phyloP scores from a whole-genome alignment of 2,329 filamentous ascomycete species.

The Ophiostoma novo-ulmi region DNA sequence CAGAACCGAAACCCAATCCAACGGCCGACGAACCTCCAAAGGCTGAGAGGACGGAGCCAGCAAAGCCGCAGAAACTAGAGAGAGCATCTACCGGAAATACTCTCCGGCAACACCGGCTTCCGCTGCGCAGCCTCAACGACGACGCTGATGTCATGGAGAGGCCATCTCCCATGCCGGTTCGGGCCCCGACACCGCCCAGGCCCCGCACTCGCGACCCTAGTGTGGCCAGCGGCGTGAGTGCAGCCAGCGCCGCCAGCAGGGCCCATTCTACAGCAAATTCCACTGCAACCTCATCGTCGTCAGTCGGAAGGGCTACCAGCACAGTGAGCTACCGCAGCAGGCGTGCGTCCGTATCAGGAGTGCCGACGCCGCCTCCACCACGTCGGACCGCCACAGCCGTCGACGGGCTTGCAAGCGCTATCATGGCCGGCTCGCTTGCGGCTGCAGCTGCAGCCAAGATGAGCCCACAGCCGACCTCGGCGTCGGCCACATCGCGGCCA shows the following conservation, averaged over 20 bases:
- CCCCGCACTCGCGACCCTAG: conserved; percentile 8
- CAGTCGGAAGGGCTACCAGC: background rate
- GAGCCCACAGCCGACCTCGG: conserved; percentile 27
- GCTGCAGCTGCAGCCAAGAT: conserved; percentile 40
- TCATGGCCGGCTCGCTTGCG: conserved; percentile 69
- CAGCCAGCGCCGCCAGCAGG: background rate
- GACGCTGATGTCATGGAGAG: conserved; percentile 16
- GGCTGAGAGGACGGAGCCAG: background rate
- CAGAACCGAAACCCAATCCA: background rate
- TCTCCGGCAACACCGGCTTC: conserved; percentile 9
- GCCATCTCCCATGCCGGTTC: background rate
- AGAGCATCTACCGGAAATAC: background rate
- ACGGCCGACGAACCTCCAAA: background rate
- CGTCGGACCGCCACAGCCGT: conserved; percentile 38
- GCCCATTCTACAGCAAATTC: background rate
- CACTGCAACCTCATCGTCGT: background rate
- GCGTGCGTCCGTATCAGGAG: too few relatives aligned
- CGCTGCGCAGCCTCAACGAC: conserved; percentile 18
- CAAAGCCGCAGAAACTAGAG: background rate
- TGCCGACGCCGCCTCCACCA: background rate
- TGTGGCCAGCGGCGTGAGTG: background rate
- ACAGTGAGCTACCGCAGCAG: background rate
- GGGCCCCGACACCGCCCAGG: conserved; percentile 6
- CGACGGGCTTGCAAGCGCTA: conserved; percentile 65
- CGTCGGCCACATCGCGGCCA: conserved; percentile 33